A percentile compares a stretch with the other conserved stretches of the same genome.
phyloP scores from a whole-genome alignment of 768 basidiomycete species.

The Macrolepiota dolichaula region DNA sequence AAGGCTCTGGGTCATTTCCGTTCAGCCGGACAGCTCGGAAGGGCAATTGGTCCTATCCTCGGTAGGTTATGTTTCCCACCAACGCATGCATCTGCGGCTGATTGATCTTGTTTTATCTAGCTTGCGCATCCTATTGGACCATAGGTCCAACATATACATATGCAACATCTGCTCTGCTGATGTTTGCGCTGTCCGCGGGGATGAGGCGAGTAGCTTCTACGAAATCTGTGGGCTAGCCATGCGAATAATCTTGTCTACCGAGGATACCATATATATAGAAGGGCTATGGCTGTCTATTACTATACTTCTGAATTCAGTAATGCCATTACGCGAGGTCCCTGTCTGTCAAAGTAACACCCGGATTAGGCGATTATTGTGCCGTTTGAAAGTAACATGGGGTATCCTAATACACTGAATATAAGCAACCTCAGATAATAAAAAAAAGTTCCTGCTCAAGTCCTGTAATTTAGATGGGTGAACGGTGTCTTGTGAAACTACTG shows the following conservation, averaged over 20 bases:
- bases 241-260: neutral
- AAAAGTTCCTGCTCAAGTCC: neutral
- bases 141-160: constrained; percentile 84
- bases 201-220: constrained; percentile 52
- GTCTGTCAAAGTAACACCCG: neutral
- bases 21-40: constrained; percentile 91
- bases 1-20: constrained; percentile 83
- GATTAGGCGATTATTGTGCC: neutral
- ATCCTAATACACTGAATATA: constrained; percentile 6
- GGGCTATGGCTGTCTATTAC: neutral
- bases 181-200: constrained; percentile 51
- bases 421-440: neutral
- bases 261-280: constrained; percentile 13
- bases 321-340: neutral
- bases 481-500: neutral
- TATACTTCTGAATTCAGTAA: neutral
- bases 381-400: constrained; percentile 1
- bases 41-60: constrained; percentile 89
- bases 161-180: constrained; percentile 55
- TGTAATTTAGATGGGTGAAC: neutral
- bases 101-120: constrained; percentile 33
- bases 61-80: constrained; percentile 42
- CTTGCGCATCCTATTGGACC: constrained; percentile 87
- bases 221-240: constrained; percentile 24
- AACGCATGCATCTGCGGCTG: neutral